phyloP scores from a whole-genome alignment of 2,329 filamentous ascomycete species.

The Torrubiella hemipterigena region DNA sequence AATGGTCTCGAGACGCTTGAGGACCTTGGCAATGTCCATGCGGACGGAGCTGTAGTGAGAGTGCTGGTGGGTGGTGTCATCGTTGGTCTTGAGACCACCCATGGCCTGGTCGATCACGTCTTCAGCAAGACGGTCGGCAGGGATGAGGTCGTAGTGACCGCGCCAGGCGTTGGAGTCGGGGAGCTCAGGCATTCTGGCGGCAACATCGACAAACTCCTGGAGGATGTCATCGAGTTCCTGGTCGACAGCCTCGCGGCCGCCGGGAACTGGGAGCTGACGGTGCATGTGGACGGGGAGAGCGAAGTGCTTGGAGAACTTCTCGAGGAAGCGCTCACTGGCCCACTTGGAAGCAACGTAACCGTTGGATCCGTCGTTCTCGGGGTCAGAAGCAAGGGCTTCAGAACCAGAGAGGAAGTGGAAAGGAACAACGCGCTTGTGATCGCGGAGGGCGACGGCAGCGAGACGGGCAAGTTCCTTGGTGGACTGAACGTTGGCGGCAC shows the following conservation, averaged over 20 bases:
- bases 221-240: slow-evolving; percentile 7
- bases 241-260: slow-evolving; percentile 5
- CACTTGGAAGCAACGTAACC: slow-evolving; percentile 22
- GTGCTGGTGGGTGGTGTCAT: slow-evolving; percentile 5
- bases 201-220: slow-evolving; percentile 6
- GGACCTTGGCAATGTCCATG: slow-evolving; percentile 7
- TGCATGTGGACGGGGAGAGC: slow-evolving; percentile 7
- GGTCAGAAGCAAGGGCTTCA: slow-evolving; percentile 8
- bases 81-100: slow-evolving; percentile 2
- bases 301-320: slow-evolving; percentile 8
- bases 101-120: slow-evolving; percentile 6
- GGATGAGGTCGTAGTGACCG: slow-evolving; percentile 6
- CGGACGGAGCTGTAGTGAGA: slow-evolving; percentile 7
- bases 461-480: slow-evolving; percentile 15
- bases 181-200: slow-evolving; percentile 6
- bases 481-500: slow-evolving; percentile 16
- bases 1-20: slow-evolving; percentile 6
- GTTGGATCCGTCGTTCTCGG: slow-evolving; percentile 10
- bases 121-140: slow-evolving; percentile 6
- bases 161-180: slow-evolving; percentile 6
- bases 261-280: slow-evolving; percentile 7
- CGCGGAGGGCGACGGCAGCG: slow-evolving; percentile 10
- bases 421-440: slow-evolving; percentile 12
- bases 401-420: slow-evolving; percentile 25
- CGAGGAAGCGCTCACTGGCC: slow-evolving; percentile 19